These are phyloP conservation scores for Nidularia sp. DNA, from an alignment of 768 basidiomycete species.

Conservation along the genomic window DNA sequence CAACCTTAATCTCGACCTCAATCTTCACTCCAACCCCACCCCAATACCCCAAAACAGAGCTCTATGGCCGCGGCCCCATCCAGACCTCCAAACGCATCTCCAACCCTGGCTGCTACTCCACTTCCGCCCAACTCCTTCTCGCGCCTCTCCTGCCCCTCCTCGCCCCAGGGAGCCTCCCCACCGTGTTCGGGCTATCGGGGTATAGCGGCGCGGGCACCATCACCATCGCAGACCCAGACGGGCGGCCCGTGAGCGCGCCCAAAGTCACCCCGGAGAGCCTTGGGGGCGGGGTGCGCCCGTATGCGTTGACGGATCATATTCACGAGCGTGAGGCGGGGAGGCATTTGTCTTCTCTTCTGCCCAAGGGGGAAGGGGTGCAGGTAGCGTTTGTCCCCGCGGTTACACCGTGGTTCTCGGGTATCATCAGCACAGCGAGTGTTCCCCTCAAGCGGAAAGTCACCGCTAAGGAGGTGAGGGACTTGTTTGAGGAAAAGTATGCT, in stretches of 20 bases:
- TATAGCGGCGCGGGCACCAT: slow-evolving; percentile 95
- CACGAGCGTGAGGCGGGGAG: slow-evolving; percentile 93
- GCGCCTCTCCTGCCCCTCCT: slow-evolving; percentile 83
- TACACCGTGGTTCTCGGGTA: slow-evolving; percentile 95
- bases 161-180: slow-evolving; percentile 58
- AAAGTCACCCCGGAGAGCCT: slow-evolving; percentile 81
- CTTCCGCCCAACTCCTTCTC: slow-evolving; percentile 85
- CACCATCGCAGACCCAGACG: slow-evolving; percentile 60
- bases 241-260: slow-evolving; percentile 69
- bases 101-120: slow-evolving; percentile 97
- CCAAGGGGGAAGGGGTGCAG: slow-evolving; percentile 31
- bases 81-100: slow-evolving; percentile 80
- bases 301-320: slow-evolving; percentile 94
- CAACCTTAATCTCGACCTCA: no score
- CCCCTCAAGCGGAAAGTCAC: slow-evolving; percentile 66
- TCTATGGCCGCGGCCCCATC: slow-evolving; percentile 74
- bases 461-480: slow-evolving; percentile 64
- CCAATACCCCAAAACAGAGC: slow-evolving; percentile 44
- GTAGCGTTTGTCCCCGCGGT: slow-evolving; percentile 87
- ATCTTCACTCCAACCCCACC: no score
- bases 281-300: slow-evolving; percentile 73
- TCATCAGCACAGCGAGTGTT: slow-evolving; percentile 81
- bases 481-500: slow-evolving; percentile 78
- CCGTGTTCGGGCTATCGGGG: slow-evolving; percentile 90
- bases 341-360: slow-evolving; percentile 70